A percentile compares a stretch with the other conserved stretches of the same genome.
Evolutionary conservation across 1,284 basidiomycete species (phyloP).

Genomic region (Boletellus deceptivus): DNA sequence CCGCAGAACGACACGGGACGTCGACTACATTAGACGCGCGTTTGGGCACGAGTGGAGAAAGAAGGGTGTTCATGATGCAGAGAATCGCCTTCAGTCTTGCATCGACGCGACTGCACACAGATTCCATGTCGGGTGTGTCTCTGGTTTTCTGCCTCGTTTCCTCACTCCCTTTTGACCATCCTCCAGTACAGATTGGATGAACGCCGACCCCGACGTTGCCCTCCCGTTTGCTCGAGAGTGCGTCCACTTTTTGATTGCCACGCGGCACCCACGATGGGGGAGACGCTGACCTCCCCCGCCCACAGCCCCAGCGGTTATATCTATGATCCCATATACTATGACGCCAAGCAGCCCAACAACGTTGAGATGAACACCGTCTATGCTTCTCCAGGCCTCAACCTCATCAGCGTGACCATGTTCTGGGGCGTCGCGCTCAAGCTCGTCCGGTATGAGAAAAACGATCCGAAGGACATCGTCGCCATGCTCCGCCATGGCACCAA

Average conservation of each 20-base stretch:
- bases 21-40: conserved; percentile 61
- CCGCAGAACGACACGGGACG: conserved; percentile 56
- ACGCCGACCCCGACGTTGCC: conserved; percentile 63
- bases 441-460: conserved; percentile 59
- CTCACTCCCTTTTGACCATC: neutral
- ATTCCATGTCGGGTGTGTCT: conserved; percentile 46
- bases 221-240: conserved; percentile 61
- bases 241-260: conserved; percentile 29
- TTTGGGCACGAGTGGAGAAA: conserved; percentile 54
- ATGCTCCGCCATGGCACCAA: conserved; percentile 50
- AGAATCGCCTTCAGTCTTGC: conserved; percentile 50
- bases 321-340: conserved; percentile 60
- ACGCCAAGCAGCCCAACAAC: conserved; percentile 49
- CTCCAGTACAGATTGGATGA: conserved; percentile 64
- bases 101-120: conserved; percentile 50
- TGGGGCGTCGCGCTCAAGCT: conserved; percentile 71
- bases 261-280: conserved; percentile 7
- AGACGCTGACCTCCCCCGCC: neutral
- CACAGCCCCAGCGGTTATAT: conserved; percentile 38
- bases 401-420: conserved; percentile 61
- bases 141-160: neutral
- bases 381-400: conserved; percentile 47
- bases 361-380: conserved; percentile 57
- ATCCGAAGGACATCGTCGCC: conserved; percentile 44
- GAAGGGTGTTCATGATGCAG: conserved; percentile 48